Evolutionary conservation across 2,329 filamentous ascomycete species (phyloP), one percentile per base, ranked within the genome.

Genomic region (Aspergillus sp.): DNA sequence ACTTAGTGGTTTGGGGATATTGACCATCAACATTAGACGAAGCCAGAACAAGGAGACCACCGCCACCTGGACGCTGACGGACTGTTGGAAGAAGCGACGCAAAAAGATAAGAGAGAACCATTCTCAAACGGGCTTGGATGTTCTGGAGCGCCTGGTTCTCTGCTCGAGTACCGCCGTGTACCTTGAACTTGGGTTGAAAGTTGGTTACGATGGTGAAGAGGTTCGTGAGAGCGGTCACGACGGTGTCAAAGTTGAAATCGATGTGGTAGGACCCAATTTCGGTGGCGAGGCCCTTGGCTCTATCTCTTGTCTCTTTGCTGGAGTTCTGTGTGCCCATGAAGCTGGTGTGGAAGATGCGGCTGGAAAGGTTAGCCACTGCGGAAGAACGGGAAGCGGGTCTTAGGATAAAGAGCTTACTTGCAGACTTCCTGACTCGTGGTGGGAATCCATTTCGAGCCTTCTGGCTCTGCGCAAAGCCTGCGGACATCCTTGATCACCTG

Each of bases 261-360:
- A 86, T 82, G 71, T 95, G 92, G 69, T 92, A 88, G 17, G 85
- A 82, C 3, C 91, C 91, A 56, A 94, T 92, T n/a, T 74, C 74
- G 13, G 72, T 69, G 0, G 80, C 73, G 2, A 94, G 81, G 0
- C 84, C 81, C 69, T 85, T 84, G 1, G 91, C 89, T 30, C 91
- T 82, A 51, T 83, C 80, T 9, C 91, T 80, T 0, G 91, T 93
- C 65, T 92, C 89, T 47, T 80, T 77, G 54, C 85, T 88, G 47
- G 89, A 89, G 64, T 89, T 86, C 66, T 82, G 79, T 70, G 88
- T 93, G 11, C 90, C 91, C 87, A 92, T 89, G 75, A 87, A 91
- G 51, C 83, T 81, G 1, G 88, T 91, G 66, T 85, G 82, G 67
- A 90, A 87, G 45, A 90, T 81, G 3, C 79, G 76, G 54, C 69